Base-by-base conservation (phyloP, 306 rosid genomes). In the Chamaecrista fasciculata region DNA sequence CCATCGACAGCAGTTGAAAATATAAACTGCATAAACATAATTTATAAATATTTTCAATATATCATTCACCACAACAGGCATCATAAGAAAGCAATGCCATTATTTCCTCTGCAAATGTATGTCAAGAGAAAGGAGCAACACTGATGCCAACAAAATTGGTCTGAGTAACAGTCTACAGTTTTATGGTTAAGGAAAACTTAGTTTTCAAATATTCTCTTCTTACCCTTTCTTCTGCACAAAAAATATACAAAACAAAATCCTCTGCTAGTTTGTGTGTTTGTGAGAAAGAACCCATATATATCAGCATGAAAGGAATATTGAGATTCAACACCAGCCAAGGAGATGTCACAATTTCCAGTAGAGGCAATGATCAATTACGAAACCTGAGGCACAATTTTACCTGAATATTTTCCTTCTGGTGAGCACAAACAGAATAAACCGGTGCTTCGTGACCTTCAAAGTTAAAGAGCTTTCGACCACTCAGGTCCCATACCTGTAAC, bases 361-460 rank as follows among this genome's bases (percentile, higher is more conserved):
- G 36, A 10, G 8, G 14, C 37, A 21, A 26, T 57, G 67, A 44
- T 25, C 52, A 40, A 25, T 2, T 8, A 46, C 6, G 51, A 56
- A 11, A 20, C 49, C 34, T 47, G 15, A 9, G 51, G 11, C 29
- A 9, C 24, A 53, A 20, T 21, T 12, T 77, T 46, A 89, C 96
- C 91, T 82, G 91, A 62, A 84, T 58, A 67, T 44, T 81, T 80
- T 82, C 95, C 74, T 84, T 89, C 61, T 81, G 84, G 71, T 84
- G 91, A 72, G 88, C 89, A 76, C 90, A 89, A 55, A 92, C 66
- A n/a, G 88, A 87, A 80, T 84, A 84, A 49, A 92, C 92, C 0
- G 96, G 84, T 21, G 96, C 92, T 52, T 50, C 88, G 2, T 92
- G 98, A 51, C 98, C 98, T 49, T 81, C 91, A 66, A 89, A 90